Base-by-base conservation (phyloP, 2,329 filamentous ascomycete genomes). In the Cladosporium velox region DNA sequence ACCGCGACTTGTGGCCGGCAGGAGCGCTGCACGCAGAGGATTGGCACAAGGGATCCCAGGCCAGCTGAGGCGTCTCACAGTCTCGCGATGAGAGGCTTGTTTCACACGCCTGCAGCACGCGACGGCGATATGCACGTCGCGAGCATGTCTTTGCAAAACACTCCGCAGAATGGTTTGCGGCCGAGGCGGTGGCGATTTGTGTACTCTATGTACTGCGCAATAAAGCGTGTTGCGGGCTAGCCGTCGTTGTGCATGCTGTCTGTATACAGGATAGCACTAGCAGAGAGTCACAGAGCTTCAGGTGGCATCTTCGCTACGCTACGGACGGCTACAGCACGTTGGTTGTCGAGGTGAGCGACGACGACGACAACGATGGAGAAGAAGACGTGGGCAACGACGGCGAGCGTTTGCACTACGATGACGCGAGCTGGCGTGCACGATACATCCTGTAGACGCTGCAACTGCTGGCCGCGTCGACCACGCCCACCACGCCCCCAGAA, bases 331-430 rank as follows among this genome's bases (percentile, higher is more conserved):
- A 32, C 59, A 44, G 44, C 26, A 44, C 61, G 61, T 57, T 64
- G 61, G 61, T 64, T 57, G 61, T 47, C 61, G 61, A 44, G 61
- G 61, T 64, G 61, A 64, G 61, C 61, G 60, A 64, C 34, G 60
- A 64, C 34, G 60, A 64, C 60, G 58, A 38, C n/a, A 30, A 34
- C n/a, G 54, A 34, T 12, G 12, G 12, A 35, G n/a, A 21, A 49
- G 24, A 49, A 15, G n/a, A 26, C 47, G n/a, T 21, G 47, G 24
- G 28, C 21, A 4, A 30, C 24, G 24, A 30, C 49, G 34, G n/a
- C 55, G 55, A 41, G 55, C 55, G 55, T 58, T 58, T 58, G 55
- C 32, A 58, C 55, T 24, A 21, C 55, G 32, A 30, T 30, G 55
- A 34, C 32, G 32, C 14, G 32, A 26, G 32, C 32, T n/a, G 41